Evolutionary conservation across 73 alveolate genomes (phyloP), one percentile per base, ranked within the genome.

Genomic region (Tetrahymena malaccensis): DNA sequence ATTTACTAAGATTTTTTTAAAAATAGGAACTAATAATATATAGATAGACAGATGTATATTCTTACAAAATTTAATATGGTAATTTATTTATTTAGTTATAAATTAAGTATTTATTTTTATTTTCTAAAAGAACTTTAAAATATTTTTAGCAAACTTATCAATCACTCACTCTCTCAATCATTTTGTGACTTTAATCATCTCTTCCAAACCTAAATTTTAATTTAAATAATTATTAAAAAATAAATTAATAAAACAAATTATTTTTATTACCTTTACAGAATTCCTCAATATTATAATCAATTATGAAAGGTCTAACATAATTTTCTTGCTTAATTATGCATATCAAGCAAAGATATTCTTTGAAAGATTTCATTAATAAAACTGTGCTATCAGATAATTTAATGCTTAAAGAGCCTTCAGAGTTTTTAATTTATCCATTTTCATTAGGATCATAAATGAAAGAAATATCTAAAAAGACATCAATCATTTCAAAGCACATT

Each of bases 401-500:
- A 22, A 98, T 97, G 43, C 94, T 93, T 25, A 98, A 94, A 25
- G 98, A 94, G 19, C 98, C 96, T 38, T 97, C 97, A 35, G 96
- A 94, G 58, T 97, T 98, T 57, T 96, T 96, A 57, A 94, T 55
- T 94, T 96, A 56, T 94, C 94, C 43, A 55, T 96, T 93, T 85
- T 43, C 96, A 95, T 97, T 35, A 94, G 96, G 55, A 8, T 99
- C 99, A 97, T 99, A 99, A 25, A 99, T 98, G 85, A 99, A 98
- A 34, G 99, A 97, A 85, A 98, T 97, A 96, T 99, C 99, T 43
- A 99, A 95, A 15, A 97, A 98, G 43, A 99, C 99, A 95, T 99
- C 99, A 43, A 99, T 98, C 93, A 98, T 97, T 96, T 99, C 99
- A 40, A 99, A 98, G 96, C 99, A 99, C 85, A 99, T 95, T 96